Evolutionary conservation across 257 asterid genomes (phyloP).

Genomic region (Primulina eburnea): DNA sequence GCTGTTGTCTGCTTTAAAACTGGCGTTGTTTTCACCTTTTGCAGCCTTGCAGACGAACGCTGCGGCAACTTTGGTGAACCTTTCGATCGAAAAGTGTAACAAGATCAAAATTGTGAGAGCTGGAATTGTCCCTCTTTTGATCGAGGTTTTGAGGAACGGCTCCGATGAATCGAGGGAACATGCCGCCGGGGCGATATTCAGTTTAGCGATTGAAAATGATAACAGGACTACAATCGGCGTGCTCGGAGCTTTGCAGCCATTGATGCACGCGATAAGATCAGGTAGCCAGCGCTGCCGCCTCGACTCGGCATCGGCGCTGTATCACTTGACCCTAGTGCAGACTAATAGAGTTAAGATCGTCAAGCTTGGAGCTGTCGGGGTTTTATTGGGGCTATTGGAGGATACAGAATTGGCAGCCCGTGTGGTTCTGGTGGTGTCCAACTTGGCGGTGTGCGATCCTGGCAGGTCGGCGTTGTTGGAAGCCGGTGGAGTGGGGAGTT

Average conservation of each 20-base stretch:
- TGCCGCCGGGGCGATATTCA: slow-evolving; percentile 91
- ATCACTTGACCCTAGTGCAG: slow-evolving; percentile 66
- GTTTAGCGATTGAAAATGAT: slow-evolving; percentile 67
- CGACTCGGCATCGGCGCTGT: slow-evolving; percentile 77
- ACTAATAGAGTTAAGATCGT: slow-evolving; percentile 60
- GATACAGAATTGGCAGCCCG: slow-evolving; percentile 51
- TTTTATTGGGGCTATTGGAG: slow-evolving; percentile 54
- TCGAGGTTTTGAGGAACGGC: slow-evolving; percentile 67
- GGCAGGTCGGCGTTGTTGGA: slow-evolving; percentile 56
- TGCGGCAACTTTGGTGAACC: slow-evolving; percentile 74
- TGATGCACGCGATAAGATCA: slow-evolving; percentile 67
- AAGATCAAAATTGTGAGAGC: slow-evolving; percentile 75
- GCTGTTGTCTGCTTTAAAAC: slow-evolving; percentile 56
- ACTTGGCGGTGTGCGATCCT: slow-evolving; percentile 64
- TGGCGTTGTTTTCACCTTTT: slow-evolving; percentile 55
- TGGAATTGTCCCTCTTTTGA: slow-evolving; percentile 60
- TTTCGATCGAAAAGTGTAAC: slow-evolving; percentile 65
- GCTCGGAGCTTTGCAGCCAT: slow-evolving; percentile 77
- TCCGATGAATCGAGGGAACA: slow-evolving; percentile 77
- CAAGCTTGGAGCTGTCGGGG: slow-evolving; percentile 53
- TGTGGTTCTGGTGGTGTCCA: slow-evolving; percentile 70
- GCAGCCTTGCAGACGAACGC: slow-evolving; percentile 68
- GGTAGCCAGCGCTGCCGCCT: slow-evolving; percentile 74
- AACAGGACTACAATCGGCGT: slow-evolving; percentile 85
- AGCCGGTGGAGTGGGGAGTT: slow-evolving; percentile 53